A percentile compares a stretch with the other conserved stretches of the same genome.
Conservation (phyloP, 331 rosid species). For the Dryas integrifolia region DNA sequence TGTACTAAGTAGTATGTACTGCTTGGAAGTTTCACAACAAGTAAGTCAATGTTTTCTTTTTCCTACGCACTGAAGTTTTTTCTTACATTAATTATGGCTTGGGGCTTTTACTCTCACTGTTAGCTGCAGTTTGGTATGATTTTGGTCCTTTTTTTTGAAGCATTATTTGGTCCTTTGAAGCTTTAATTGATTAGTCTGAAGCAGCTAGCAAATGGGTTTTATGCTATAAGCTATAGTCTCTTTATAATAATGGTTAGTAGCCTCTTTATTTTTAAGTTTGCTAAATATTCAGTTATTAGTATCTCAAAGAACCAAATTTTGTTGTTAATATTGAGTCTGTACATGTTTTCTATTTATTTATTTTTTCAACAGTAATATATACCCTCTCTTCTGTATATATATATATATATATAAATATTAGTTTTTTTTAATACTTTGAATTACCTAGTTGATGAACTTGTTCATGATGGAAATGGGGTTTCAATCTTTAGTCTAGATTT, state of each 20-base stretch:
- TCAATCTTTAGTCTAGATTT: neutral
- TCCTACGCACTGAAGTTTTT: neutral
- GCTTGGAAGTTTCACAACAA: neutral
- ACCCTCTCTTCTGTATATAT: too few species aligned
- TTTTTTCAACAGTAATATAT: neutral
- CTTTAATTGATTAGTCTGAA: conserved; percentile 2
- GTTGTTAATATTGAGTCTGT: neutral
- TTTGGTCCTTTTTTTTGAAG: neutral
- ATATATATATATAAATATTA: too few species aligned
- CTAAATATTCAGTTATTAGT: conserved; percentile 6
- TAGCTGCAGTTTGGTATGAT: neutral
- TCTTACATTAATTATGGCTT: neutral
- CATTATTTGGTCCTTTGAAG: neutral
- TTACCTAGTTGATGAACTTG: neutral
- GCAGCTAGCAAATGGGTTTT: neutral
- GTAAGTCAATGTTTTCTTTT: neutral
- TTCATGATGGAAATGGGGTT: neutral
- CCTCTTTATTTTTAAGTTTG: neutral
- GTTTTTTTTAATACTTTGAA: too few species aligned
- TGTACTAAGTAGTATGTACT: neutral
- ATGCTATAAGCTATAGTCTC: neutral
- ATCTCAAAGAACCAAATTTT: neutral
- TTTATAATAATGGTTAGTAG: neutral
- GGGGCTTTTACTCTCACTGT: neutral
- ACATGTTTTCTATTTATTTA: neutral